Base-by-base conservation (phyloP, 768 basidiomycete genomes). In the Boletales sp. region DNA sequence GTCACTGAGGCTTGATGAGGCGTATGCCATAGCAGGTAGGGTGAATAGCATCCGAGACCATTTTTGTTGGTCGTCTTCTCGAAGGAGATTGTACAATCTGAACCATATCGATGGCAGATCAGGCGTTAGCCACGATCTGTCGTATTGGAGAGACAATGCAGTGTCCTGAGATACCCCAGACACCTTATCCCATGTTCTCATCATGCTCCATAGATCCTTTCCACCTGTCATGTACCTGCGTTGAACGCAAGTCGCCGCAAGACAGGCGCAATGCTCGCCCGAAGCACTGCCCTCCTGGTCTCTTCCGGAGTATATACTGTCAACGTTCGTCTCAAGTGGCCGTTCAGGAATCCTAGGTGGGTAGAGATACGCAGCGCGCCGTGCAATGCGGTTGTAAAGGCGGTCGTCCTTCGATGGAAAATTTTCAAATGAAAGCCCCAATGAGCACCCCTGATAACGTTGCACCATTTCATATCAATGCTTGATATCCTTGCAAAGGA, bases 21-120 rank as follows among this genome's bases (percentile, higher is more conserved):
- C 32, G 50, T 65, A 72, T 31, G 43, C 58, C 57, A 67, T 57
- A 2, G 65, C 57, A 19, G 65, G 54, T 19, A 70, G 54, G 14
- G 57, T 56, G 25, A 71, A 70, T 4, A 57, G 40, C 11, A 70
- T 31, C 34, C 49, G 59, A 38, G 43, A 63, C 32, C 46, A 52
- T 37, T 58, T 30, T 9, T 15, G 5, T 11, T 30, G 47, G 8
- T 37, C 5, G 21, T 47, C 44, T 17, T 18, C 14, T 42, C 60
- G 62, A 39, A 57, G 64, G 14, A 56, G 18, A 38, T 66, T 41
- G 18, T 66, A 69, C 6, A 60, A 33, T 12, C 60, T 48, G 39
- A 70, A 42, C 54, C 63, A 70, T 5, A 49, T 41, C 4, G 47
- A 36, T 0, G 54, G 19, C 5, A 69, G 52, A 18, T 44, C 15